Evolutionary conservation across 2,329 filamentous ascomycete species (phyloP).

Genomic region (Calonectria naviculata): DNA sequence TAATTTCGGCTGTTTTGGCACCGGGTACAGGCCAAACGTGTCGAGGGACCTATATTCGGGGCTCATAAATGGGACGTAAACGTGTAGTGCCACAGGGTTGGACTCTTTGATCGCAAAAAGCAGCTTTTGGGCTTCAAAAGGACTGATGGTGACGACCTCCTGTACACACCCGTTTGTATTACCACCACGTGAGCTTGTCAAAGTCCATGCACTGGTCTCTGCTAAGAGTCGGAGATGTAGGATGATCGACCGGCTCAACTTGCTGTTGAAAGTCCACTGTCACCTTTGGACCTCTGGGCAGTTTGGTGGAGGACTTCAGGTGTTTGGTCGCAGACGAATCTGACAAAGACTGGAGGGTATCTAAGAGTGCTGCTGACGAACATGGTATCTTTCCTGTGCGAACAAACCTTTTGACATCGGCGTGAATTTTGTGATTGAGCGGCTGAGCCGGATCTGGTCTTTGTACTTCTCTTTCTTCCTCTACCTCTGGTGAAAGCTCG

Average conservation of each 20-base stretch:
- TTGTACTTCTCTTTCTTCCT: conserved; percentile 68
- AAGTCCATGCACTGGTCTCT: conserved; percentile 41
- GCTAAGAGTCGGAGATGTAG: conserved; percentile 28
- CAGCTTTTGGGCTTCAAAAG: conserved; percentile 68
- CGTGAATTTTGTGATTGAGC: conserved; percentile 50
- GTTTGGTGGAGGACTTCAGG: not conserved
- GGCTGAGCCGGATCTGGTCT: conserved; percentile 45
- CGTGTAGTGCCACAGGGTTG: conserved; percentile 53
- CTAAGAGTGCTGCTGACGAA: not conserved
- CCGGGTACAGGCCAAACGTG: conserved; percentile 27
- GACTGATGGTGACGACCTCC: conserved; percentile 57
- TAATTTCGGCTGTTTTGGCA: conserved; percentile 6
- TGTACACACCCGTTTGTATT: too few relatives aligned
- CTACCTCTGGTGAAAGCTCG: conserved; percentile 72
- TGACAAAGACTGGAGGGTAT: not conserved
- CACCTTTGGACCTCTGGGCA: conserved; percentile 26
- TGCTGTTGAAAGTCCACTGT: conserved; percentile 32
- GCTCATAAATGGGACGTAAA: conserved; percentile 62
- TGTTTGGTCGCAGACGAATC: not conserved
- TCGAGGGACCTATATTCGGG: conserved; percentile 37
- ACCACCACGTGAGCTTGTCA: not conserved
- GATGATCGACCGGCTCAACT: not conserved
- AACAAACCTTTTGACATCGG: conserved; percentile 54
- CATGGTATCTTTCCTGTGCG: not conserved
- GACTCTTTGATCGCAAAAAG: conserved; percentile 51